Evolutionary conservation across 305 asterid genomes (phyloP), one percentile per base, ranked within the genome.

Genomic region (Fraxinus baroniana): DNA sequence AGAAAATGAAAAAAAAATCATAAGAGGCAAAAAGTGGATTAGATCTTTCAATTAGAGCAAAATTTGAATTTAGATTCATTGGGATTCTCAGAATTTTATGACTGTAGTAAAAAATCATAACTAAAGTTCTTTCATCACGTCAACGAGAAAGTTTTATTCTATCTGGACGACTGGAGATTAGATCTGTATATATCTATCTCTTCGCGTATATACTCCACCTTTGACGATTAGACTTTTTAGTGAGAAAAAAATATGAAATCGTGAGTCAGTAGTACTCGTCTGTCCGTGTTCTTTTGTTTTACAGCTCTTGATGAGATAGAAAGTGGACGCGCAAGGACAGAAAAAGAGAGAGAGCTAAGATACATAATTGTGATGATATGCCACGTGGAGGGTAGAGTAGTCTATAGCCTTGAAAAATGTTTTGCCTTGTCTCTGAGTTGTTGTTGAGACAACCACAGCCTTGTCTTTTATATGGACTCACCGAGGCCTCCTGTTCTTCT

Each of bases 231-330:
- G 70, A 20, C 70, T 22, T 60, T 20, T 22, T 60, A 22, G 30
- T 60, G 30, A 60, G 70, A 18, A 7, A 20, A 68, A 82, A 68
- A 76, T 78, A 83, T 32, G 78, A 49, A 74, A 13, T 81, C 55
- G 78, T 78, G 80, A 79, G 79, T 76, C 80, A n/a, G n/a, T n/a
- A 35, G 78, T 79, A 84, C 44, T 83, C 70, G 84, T 78, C 64
- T 39, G 22, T 52, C 24, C 78, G 68, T 76, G 81, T 83, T 70
- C 46, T 49, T 77, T 13, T 78, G 83, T 85, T 79, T 57, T 46
- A 87, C 85, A 66, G 85, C 89, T 82, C 86, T 85, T 85, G 89
- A 85, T 36, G 78, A 44, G 85, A 82, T 85, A 82, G 82, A 86
- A 85, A 85, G 88, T 35, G 80, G 77, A 75, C 36, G 32, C 46